Conservation (phyloP, 768 basidiomycete genomes). For the Kwoniella sp. region DNA sequence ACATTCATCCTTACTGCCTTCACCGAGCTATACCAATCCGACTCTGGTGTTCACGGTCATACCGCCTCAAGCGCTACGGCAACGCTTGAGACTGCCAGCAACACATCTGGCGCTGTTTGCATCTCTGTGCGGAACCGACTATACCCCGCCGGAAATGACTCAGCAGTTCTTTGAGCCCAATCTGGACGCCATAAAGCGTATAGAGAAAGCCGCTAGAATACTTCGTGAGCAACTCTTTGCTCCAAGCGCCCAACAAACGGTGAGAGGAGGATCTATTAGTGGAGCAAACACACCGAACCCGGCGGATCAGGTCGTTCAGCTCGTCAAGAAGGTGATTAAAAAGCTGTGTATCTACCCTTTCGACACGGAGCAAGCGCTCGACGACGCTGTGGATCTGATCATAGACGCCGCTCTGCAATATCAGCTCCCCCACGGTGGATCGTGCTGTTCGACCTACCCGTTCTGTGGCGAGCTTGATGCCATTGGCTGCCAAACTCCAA, state of each 20-base stretch:
- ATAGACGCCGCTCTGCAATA: constrained; percentile 48
- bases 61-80: constrained; percentile 32
- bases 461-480: constrained; percentile 31
- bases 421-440: constrained; percentile 27
- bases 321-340: constrained; percentile 35
- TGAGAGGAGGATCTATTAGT: not conserved
- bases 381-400: constrained; percentile 37
- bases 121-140: constrained; percentile 44
- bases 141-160: constrained; percentile 29
- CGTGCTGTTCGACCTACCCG: constrained; percentile 31
- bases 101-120: constrained; percentile 44
- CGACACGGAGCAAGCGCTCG: constrained; percentile 24
- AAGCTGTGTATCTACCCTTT: constrained; percentile 31
- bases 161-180: constrained; percentile 34
- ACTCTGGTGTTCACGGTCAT: constrained; percentile 33
- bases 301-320: constrained; percentile 42
- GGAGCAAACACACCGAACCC: constrained; percentile 15
- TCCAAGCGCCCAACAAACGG: constrained; percentile 5
- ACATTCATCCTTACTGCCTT: constrained; percentile 23
- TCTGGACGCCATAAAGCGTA: constrained; percentile 15
- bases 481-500: constrained; percentile 15
- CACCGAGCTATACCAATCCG: constrained; percentile 13
- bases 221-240: constrained; percentile 38
- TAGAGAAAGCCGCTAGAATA: constrained; percentile 45
- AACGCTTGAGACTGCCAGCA: constrained; percentile 40